Evolutionary conservation across 1,284 basidiomycete genomes (phyloP), one percentile per base, ranked within the genome.

Genomic region (Mycosarcoma maydis): DNA sequence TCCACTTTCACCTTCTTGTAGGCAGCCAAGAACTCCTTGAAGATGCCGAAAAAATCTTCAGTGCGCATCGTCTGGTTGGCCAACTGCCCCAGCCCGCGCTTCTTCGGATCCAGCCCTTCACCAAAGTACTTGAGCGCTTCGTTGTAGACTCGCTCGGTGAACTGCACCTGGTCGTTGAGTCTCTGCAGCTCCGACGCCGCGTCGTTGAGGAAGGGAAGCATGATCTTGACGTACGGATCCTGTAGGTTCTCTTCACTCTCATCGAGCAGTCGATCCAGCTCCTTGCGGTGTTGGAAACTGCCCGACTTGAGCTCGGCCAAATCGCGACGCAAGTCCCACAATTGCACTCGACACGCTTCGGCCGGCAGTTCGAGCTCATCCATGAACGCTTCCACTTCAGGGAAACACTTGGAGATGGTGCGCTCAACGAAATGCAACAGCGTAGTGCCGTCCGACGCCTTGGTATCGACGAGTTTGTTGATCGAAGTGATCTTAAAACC

Each of bases 391-490:
- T 92, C 91, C 85, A 96, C 92, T 33, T 90, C 86, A 10, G 90
- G 90, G 84, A 98, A 98, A 75, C 94, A 90, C 74, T 90, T 90
- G 10, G 88, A 85, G 6, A 98, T 89, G 0, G 92, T 95, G 48
- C 90, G 87, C 80, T 98, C 94, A 47, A 98, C 84, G 85, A 98
- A 98, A 82, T 98, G 95, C 8, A 98, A 85, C 36, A 98, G 86
- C 0, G 95, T 98, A 91, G 80, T 94, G 90, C 53, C 92, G 87
- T 82, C 80, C 7, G 60, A 71, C 3, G 94, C 96, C 83, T 98
- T 98, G 3, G 95, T 98, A 78, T 98, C 96, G 37, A 98, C 95
- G 46, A 98, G 86, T 86, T 94, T 94, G 85, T 98, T 98, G 84
- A 98, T 96, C 82, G 93, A 96, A 83, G 92, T 93, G 60, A 98